These are phyloP conservation scores for Phlyctochytrium planicorne DNA, from an alignment of 192 early-diverging fungal genomes.

Conservation along the genomic window DNA sequence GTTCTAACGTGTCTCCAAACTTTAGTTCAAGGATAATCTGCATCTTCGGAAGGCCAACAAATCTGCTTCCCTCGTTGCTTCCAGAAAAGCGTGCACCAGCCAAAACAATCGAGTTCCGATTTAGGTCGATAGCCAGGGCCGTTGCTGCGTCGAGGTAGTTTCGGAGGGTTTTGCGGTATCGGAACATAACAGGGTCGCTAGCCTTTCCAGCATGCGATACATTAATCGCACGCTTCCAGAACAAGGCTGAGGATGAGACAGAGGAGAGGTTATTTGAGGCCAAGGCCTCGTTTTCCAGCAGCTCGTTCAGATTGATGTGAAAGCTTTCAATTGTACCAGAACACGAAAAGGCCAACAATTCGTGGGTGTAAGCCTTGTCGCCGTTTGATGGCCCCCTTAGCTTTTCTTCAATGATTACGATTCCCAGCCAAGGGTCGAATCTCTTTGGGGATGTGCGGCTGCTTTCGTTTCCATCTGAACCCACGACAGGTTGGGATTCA, in stretches of 20 bases:
- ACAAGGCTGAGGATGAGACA: background rate
- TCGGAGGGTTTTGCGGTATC: background rate
- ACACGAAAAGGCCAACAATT: background rate
- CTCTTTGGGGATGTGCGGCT: background rate
- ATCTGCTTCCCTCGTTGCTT: background rate
- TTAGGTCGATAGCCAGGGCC: background rate
- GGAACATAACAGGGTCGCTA: no score
- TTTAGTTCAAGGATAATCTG: background rate
- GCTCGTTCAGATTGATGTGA: background rate
- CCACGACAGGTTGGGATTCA: background rate
- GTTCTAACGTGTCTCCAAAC: background rate
- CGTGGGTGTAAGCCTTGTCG: background rate
- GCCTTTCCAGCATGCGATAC: background rate
- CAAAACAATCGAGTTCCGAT: background rate
- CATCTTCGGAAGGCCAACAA: background rate
- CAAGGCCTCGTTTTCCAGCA: background rate
- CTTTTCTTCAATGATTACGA: background rate
- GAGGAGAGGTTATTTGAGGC: background rate
- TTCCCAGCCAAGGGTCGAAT: background rate
- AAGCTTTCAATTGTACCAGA: background rate
- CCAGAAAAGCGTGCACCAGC: background rate
- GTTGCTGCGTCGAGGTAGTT: background rate
- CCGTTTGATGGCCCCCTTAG: no score
- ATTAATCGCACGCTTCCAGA: background rate
- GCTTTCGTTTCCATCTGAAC: background rate